Evolutionary conservation across 352 stramenopile species (phyloP).

Genomic region (Plasmopara viticola): DNA sequence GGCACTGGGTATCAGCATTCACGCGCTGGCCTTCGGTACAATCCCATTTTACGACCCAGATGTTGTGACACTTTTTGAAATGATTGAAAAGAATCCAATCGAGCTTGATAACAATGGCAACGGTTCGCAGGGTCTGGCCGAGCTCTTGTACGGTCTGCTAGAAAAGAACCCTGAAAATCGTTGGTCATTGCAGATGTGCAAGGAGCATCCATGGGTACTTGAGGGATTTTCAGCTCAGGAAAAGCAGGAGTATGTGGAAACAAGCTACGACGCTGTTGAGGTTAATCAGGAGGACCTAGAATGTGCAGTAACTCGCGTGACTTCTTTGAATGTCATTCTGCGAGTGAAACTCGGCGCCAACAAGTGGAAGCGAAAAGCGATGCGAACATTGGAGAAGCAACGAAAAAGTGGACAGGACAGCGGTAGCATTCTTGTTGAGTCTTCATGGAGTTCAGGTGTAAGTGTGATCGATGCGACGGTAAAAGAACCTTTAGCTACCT

Average conservation of each 20-base stretch:
- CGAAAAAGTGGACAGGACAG: conserved; percentile 26
- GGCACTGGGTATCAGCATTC: conserved; percentile 80
- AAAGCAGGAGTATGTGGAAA: conserved; percentile 41
- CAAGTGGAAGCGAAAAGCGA: conserved; percentile 71
- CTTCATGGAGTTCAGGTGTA: conserved; percentile 18
- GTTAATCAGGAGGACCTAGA: conserved; percentile 55
- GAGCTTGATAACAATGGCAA: conserved; percentile 27
- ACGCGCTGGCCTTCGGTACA: conserved; percentile 69
- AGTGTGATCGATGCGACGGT: conserved; percentile 21
- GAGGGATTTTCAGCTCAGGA: conserved; percentile 38
- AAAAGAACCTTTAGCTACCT: conserved; percentile 9
- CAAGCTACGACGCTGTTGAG: conserved; percentile 43
- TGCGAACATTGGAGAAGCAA: conserved; percentile 47
- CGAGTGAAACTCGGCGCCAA: conserved; percentile 73
- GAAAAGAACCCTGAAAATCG: conserved; percentile 68
- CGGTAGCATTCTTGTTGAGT: conserved; percentile 17
- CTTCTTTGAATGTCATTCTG: conserved; percentile 64
- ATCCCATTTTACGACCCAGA: conserved; percentile 83
- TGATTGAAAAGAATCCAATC: conserved; percentile 62
- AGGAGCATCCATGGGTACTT: conserved; percentile 63
- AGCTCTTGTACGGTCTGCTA: conserved; percentile 59
- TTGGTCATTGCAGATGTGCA: conserved; percentile 62
- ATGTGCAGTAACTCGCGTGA: conserved; percentile 67
- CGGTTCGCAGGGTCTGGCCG: conserved; percentile 32
- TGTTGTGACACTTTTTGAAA: conserved; percentile 78